Evolutionary conservation across 345 rosid species (phyloP), one percentile per base, ranked within the genome.

Genomic region (Brassica juncea): DNA sequence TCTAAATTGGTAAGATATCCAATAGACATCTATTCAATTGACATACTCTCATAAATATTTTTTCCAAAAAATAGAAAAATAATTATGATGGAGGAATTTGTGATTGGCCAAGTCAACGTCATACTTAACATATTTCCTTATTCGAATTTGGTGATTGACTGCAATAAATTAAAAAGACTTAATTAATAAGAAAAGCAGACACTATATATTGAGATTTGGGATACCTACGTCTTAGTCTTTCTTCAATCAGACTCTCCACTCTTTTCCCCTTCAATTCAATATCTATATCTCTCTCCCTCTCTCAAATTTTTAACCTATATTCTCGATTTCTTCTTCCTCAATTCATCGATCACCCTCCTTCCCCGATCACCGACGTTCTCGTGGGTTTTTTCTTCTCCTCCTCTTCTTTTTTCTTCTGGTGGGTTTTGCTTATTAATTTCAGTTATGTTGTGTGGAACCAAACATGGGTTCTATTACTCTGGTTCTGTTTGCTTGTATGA

Each of bases 401-500:
- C 32, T 28, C 32, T 4, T 14, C 35, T 47, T 8, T 10, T 44
- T 67, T 68, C 3, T 69, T 69, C 5, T 69, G 44, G 21, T 14
- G 72, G 59, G 30, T 32, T 70, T 31, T 70, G 62, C 47, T 55
- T 31, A 10, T 1, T 31, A 15, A 23, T 42, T 25, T 31, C 31
- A 70, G 34, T 58, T 32, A 19, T 70, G 74, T 14, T 49, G n/a
- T 49, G 55, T 49, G 6, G 8, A 70, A 70, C 15, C 30, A 70
- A 31, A 49, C 55, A 49, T 49, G 55, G 55, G 16, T 49, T 49
- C 55, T 49, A 49, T 14, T 2, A 49, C 14, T 49, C 55, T 14
- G 16, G 19, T 49, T 49, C 2, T 49, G 6, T 49, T 49, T 49
- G n/a, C 16, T 14, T 49, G 55, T 49, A 12, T 49, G 7, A 1